phyloP scores from a whole-genome alignment of 225 moss, liverwort and hornwort genomes.

The Neckera pumila region DNA sequence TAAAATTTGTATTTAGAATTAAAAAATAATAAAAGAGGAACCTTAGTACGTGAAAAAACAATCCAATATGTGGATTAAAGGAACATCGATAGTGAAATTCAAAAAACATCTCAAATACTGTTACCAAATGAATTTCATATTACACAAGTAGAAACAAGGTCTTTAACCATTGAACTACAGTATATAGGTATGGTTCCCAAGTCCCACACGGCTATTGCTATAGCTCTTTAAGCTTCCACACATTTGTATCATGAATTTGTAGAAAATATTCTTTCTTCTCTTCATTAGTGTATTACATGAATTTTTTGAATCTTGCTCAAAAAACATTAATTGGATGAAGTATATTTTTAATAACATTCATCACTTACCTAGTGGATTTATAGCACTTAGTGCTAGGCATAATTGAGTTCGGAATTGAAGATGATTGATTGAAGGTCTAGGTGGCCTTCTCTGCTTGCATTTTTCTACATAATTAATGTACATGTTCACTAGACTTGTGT shows the following conservation, averaged over 20 bases:
- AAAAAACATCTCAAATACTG: not conserved
- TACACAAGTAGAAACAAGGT: not conserved
- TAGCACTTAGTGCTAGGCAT: accelerated
- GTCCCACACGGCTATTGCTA: accelerated
- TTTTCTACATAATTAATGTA: too few relatives aligned
- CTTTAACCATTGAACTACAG: accelerated
- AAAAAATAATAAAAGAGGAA: not conserved
- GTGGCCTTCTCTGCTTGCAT: too few relatives aligned
- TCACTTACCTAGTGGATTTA: accelerated
- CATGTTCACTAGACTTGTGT: too few relatives aligned
- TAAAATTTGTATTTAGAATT: too few relatives aligned
- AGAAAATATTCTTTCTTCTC: not conserved
- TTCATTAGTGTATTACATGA: too few relatives aligned
- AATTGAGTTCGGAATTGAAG: too few relatives aligned
- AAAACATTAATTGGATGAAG: not conserved
- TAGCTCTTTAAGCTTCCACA: accelerated
- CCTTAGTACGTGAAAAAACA: accelerated
- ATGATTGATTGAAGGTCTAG: too few relatives aligned
- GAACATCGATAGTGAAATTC: not conserved
- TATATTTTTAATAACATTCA: not conserved
- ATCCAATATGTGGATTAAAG: accelerated
- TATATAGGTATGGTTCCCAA: accelerated
- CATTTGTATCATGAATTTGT: not conserved
- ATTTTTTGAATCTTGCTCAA: not conserved
- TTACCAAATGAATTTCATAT: not conserved